These are phyloP conservation scores for Coemansia sp. DNA, from an alignment of 192 early-diverging fungal species.

Conservation along the genomic window DNA sequence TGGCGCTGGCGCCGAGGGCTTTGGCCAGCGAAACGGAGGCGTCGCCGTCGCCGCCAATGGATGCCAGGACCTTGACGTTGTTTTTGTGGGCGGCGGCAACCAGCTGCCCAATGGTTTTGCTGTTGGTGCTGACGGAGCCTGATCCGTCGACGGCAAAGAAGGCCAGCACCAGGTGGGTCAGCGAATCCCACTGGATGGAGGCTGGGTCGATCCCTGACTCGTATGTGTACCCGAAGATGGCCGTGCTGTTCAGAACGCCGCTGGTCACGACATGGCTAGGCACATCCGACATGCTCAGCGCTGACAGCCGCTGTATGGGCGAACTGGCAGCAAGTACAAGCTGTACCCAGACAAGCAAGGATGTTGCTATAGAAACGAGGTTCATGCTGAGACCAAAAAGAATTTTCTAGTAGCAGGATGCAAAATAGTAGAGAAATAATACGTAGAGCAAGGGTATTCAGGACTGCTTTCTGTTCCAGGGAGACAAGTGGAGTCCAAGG, in stretches of 20 bases:
- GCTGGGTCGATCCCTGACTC: slow-evolving; percentile 13
- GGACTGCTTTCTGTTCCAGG: too few relatives aligned
- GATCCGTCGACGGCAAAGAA: slow-evolving; percentile 41
- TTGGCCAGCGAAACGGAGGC: slow-evolving; percentile 55
- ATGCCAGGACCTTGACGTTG: slow-evolving; percentile 54
- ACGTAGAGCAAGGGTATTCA: not conserved
- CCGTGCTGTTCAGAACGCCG: slow-evolving; percentile 22
- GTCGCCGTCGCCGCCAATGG: slow-evolving; percentile 64
- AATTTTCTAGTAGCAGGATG: too few relatives aligned
- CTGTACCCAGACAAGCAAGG: not conserved
- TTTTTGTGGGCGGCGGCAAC: slow-evolving; percentile 30
- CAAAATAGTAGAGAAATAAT: too few relatives aligned
- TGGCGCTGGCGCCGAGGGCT: slow-evolving; percentile 35
- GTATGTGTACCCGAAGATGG: slow-evolving; percentile 40
- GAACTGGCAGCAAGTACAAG: not conserved
- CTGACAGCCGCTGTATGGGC: not conserved
- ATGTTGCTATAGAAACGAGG: too few relatives aligned
- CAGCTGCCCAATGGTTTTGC: slow-evolving; percentile 5
- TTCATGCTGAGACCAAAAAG: too few relatives aligned
- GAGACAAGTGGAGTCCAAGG: too few relatives aligned
- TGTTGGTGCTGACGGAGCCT: slow-evolving; percentile 12
- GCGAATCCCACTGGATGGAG: slow-evolving; percentile 44
- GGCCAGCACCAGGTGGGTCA: slow-evolving; percentile 59
- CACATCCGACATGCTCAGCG: slow-evolving; percentile 8
- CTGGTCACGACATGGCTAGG: slow-evolving; percentile 17